A percentile compares a stretch with the other conserved stretches of the same genome.
These are phyloP conservation scores for Rusavskia elegans DNA, from an alignment of 495 filamentous ascomycete genomes.

Conservation along the genomic window DNA sequence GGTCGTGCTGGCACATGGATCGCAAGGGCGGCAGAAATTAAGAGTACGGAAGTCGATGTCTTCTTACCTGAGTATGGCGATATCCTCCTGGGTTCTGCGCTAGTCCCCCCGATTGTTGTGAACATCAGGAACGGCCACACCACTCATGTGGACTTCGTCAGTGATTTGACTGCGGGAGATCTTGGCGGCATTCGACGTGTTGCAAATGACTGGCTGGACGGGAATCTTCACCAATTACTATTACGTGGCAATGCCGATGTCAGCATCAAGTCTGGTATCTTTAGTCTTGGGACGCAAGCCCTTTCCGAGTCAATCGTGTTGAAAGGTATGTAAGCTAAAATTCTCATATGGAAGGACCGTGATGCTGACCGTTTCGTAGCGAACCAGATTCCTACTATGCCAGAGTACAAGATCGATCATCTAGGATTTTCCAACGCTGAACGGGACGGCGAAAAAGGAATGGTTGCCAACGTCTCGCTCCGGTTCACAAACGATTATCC, in stretches of 20 bases:
- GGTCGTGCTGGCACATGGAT: conserved; percentile 75
- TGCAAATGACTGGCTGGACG: conserved; percentile 76
- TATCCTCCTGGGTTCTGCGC: conserved; percentile 59
- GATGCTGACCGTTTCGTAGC: conserved; percentile 23
- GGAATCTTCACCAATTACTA: conserved; percentile 48
- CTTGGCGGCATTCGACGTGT: conserved; percentile 64
- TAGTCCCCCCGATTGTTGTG: conserved; percentile 54
- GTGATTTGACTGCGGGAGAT: conserved; percentile 58
- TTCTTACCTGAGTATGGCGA: conserved; percentile 75
- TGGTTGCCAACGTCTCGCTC: conserved; percentile 63
- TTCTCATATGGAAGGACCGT: conserved; percentile 23
- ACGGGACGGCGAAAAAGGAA: conserved; percentile 35
- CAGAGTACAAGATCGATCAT: conserved; percentile 58
- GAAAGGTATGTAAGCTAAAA: conserved; percentile 58
- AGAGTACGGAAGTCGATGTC: conserved; percentile 53
- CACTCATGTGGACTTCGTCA: conserved; percentile 62
- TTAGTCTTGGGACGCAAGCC: conserved; percentile 56
- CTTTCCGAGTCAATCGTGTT: conserved; percentile 57
- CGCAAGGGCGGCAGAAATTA: conserved; percentile 51
- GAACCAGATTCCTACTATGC: conserved; percentile 55
- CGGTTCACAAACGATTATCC: conserved; percentile 57
- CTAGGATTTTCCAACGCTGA: conserved; percentile 57
- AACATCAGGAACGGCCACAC: conserved; percentile 59
- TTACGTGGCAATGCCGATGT: conserved; percentile 56
- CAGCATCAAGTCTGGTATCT: conserved; percentile 56